Conservation (phyloP, 2,329 filamentous ascomycete genomes). For the Pyrenochaeta sp. region DNA sequence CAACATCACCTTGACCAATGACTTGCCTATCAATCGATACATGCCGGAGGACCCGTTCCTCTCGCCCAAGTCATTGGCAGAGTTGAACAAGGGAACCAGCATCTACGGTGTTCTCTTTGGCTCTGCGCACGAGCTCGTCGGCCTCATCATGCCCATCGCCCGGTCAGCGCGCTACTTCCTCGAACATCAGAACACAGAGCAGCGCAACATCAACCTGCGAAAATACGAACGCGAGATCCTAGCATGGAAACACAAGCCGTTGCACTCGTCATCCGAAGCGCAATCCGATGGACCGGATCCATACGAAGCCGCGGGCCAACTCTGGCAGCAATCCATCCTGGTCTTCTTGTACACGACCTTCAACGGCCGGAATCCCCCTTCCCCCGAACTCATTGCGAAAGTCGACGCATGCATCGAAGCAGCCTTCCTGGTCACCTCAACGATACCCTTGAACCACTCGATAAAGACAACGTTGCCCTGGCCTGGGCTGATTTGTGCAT, state of each 20-base stretch:
- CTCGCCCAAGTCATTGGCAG: background rate
- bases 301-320: background rate
- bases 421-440: background rate
- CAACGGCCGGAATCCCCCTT: background rate
- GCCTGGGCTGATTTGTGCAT: constrained; percentile 2
- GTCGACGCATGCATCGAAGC: background rate
- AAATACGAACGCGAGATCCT: constrained; percentile 2
- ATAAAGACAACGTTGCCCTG: constrained; percentile 7
- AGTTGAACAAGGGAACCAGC: constrained; percentile 1
- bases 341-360: constrained; percentile 6
- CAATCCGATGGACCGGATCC: background rate
- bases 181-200: background rate
- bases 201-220: background rate
- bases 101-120: constrained; percentile 6
- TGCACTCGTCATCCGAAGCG: background rate
- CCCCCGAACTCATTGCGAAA: background rate
- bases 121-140: constrained; percentile 1
- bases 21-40: constrained; percentile 1
- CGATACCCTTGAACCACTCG: background rate
- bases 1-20: constrained; percentile 1
- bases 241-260: constrained; percentile 1
- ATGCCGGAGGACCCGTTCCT: constrained; percentile 5
- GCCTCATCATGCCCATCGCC: constrained; percentile 6
- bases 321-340: constrained; percentile 4
- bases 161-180: constrained; percentile 2